Percentiles rank a stretch among this genome's conserved stretches.
Evolutionary conservation across 2,329 filamentous ascomycete genomes (phyloP).

Genomic region (Botryotinia calthae): DNA sequence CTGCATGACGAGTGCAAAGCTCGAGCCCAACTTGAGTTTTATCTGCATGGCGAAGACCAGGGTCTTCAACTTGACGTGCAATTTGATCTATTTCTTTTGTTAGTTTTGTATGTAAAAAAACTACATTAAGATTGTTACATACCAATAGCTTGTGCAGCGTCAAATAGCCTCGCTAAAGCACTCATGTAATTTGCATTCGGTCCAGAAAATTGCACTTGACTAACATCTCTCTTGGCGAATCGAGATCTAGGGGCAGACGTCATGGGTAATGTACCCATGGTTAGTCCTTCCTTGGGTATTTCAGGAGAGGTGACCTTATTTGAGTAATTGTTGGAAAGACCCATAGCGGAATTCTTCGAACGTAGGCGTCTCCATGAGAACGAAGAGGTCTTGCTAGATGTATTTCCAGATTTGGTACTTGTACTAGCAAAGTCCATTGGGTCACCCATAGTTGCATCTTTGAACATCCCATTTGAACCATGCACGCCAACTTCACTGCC

Average conservation of each 20-base stretch:
- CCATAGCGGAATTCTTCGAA: slow-evolving; percentile 78
- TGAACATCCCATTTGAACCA: slow-evolving; percentile 70
- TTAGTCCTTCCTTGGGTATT: slow-evolving; percentile 56
- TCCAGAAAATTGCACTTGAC: slow-evolving; percentile 69
- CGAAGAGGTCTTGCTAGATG: slow-evolving; percentile 72
- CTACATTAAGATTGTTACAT: slow-evolving; percentile 42
- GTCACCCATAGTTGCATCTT: slow-evolving; percentile 54
- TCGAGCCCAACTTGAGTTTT: slow-evolving; percentile 95
- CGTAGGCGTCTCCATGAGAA: slow-evolving; percentile 89
- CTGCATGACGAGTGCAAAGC: slow-evolving; percentile 86
- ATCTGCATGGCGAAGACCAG: slow-evolving; percentile 84
- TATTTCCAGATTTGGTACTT: slow-evolving; percentile 52
- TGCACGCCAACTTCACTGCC: slow-evolving; percentile 91
- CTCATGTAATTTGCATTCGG: slow-evolving; percentile 90
- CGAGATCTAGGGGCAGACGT: slow-evolving; percentile 60
- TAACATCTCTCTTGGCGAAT: slow-evolving; percentile 69
- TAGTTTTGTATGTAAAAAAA: slow-evolving; percentile 27
- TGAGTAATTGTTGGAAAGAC: slow-evolving; percentile 52
- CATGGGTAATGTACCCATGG: slow-evolving; percentile 78
- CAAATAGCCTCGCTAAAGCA: slow-evolving; percentile 84
- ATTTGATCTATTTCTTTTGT: slow-evolving; percentile 70
- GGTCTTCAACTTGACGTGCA: slow-evolving; percentile 92
- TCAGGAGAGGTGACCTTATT: slow-evolving; percentile 47
- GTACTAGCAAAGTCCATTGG: slow-evolving; percentile 46
- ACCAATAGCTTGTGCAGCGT: slow-evolving; percentile 92